Conservation (phyloP, 73 alveolate species). For the Uronychia binucleata region DNA sequence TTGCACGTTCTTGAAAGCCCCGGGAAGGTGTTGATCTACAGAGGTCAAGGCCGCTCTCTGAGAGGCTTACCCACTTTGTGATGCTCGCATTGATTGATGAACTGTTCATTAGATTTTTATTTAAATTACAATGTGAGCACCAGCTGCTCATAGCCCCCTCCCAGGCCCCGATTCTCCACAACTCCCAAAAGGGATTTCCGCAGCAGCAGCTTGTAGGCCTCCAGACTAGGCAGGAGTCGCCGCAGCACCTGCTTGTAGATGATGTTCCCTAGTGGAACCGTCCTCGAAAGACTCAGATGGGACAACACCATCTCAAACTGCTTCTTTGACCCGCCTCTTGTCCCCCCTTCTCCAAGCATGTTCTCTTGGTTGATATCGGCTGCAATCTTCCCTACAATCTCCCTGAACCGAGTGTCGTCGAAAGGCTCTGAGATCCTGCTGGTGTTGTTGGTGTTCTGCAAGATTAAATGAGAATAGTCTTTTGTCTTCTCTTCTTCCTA, state of each 20-base stretch:
- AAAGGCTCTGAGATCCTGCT: too few relatives aligned
- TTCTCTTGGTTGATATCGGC: neutral
- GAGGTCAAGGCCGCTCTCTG: neutral
- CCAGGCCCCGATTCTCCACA: neutral
- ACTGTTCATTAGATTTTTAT: neutral
- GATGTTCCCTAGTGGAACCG: neutral
- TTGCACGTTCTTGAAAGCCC: neutral
- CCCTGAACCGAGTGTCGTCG: neutral
- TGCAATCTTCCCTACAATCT: neutral
- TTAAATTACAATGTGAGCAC: neutral
- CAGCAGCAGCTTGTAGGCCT: neutral
- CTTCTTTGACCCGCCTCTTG: neutral
- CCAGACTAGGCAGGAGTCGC: neutral
- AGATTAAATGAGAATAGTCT: too few relatives aligned
- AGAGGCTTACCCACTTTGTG: neutral
- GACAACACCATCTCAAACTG: neutral
- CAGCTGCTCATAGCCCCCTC: neutral
- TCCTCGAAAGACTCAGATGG: neutral
- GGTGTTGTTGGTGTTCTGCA: too few relatives aligned
- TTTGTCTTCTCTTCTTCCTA: neutral
- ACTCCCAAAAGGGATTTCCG: neutral
- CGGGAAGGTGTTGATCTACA: neutral
- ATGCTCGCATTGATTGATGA: neutral
- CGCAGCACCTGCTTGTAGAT: neutral
- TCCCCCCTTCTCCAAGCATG: neutral